phyloP scores from a whole-genome alignment of 2,329 filamentous ascomycete species.

The Epichloe sylvatica region DNA sequence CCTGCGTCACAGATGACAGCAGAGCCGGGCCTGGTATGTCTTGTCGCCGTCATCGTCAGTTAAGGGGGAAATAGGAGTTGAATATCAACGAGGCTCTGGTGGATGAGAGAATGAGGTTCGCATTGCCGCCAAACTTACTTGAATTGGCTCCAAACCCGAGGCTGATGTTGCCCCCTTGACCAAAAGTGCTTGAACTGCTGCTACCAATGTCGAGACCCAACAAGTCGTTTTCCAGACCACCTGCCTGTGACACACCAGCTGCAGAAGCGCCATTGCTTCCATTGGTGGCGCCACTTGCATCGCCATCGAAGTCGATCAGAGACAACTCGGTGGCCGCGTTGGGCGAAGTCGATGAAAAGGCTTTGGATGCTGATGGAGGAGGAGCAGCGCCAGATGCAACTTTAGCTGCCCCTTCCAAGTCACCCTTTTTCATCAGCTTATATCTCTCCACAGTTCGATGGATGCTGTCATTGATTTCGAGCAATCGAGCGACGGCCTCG shows the following conservation, averaged over 20 bases:
- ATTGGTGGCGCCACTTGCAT: constrained; percentile 39
- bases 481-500: constrained; percentile 84
- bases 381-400: constrained; percentile 71
- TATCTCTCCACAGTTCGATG: constrained; percentile 92
- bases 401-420: constrained; percentile 67
- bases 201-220: constrained; percentile 74
- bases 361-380: constrained; percentile 24
- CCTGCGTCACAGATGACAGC: constrained; percentile 48
- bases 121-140: constrained; percentile 33
- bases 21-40: constrained; percentile 51
- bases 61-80: background rate
- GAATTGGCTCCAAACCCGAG: constrained; percentile 62
- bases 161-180: constrained; percentile 68
- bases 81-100: background rate
- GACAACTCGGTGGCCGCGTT: constrained; percentile 58
- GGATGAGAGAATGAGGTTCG: too few species aligned
- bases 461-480: constrained; percentile 98
- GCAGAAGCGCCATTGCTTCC: constrained; percentile 27
- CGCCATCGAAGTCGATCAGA: constrained; percentile 76
- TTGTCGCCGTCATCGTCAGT: constrained; percentile 25
- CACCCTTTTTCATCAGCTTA: constrained; percentile 89
- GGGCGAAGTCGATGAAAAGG: constrained; percentile 34
- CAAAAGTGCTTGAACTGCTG: constrained; percentile 40
- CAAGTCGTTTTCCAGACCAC: constrained; percentile 75
- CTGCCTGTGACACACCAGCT: constrained; percentile 33